Conservation (phyloP, 2,329 filamentous ascomycete species). For the Emergomyces orientalis region DNA sequence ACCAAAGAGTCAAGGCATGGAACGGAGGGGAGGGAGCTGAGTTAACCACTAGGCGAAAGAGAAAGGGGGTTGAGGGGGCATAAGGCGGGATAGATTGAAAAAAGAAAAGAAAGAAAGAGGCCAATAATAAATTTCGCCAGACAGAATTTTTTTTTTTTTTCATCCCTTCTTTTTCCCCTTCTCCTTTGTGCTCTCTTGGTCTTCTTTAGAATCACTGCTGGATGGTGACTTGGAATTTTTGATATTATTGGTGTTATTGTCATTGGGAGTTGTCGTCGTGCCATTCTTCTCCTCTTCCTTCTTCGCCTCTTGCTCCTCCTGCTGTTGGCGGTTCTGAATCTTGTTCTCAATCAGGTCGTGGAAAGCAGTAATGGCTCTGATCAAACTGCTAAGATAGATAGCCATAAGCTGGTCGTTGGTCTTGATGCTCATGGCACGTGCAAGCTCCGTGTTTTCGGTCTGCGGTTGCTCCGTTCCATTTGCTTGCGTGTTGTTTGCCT, state of each 20-base stretch:
- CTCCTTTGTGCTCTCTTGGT: constrained; percentile 49
- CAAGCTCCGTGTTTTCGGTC: constrained; percentile 68
- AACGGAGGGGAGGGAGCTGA: constrained; percentile 15
- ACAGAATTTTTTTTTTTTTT: too few relatives aligned
- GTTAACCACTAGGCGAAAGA: not conserved
- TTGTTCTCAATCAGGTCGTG: constrained; percentile 99
- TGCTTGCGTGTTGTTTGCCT: constrained; percentile 46
- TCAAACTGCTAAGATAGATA: constrained; percentile 93
- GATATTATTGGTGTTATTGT: constrained; percentile 41
- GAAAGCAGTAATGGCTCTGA: constrained; percentile 96
- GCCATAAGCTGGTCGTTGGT: constrained; percentile 98
- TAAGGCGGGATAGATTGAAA: not conserved
- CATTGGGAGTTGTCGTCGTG: constrained; percentile 10
- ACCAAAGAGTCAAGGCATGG: not conserved
- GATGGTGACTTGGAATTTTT: constrained; percentile 40
- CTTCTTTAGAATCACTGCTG: constrained; percentile 48
- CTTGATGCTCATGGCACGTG: constrained; percentile 97
- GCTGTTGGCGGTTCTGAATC: constrained; percentile 95
- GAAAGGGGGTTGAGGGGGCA: not conserved
- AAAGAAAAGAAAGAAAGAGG: too few relatives aligned
- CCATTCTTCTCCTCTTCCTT: constrained; percentile 53
- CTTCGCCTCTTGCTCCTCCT: constrained; percentile 83
- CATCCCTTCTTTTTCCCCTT: constrained; percentile 50
- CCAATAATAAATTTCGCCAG: too few relatives aligned
- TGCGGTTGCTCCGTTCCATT: constrained; percentile 50